Conservation (phyloP, 345 rosid species). For the Moringa oleifera region DNA sequence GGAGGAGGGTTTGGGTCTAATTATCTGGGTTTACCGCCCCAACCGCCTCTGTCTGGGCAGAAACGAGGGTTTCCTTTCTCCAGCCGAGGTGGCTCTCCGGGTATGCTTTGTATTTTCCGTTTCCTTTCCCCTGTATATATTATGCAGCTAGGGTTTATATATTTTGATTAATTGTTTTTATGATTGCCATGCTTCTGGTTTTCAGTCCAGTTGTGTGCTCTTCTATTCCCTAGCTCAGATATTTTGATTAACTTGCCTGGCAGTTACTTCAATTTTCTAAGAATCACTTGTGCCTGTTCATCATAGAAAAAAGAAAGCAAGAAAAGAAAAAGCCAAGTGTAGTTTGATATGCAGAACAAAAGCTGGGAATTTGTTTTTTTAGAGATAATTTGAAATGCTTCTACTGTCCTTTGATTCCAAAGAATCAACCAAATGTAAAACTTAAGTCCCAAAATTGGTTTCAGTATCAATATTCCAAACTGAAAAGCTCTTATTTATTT, state of each 20-base stretch:
- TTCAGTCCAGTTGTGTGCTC: neutral
- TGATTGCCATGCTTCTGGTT: neutral
- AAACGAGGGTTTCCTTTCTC: slow-evolving; percentile 48
- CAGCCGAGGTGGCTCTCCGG: slow-evolving; percentile 49
- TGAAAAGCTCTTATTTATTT: no score
- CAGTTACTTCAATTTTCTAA: neutral
- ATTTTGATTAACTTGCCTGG: neutral
- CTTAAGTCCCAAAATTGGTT: neutral
- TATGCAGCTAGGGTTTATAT: neutral
- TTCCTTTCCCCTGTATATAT: neutral
- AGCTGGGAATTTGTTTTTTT: neutral
- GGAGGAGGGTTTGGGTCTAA: slow-evolving; percentile 36
- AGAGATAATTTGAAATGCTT: neutral
- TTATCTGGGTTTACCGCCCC: slow-evolving; percentile 23
- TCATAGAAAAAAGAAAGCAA: no score
- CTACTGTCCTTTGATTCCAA: neutral
- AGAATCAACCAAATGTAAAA: neutral
- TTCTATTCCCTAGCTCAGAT: neutral
- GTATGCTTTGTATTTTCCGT: slow-evolving; percentile 15
- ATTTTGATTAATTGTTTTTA: neutral
- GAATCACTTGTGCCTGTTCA: no score
- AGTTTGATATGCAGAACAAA: neutral
- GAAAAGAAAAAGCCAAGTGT: no score
- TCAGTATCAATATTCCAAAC: no score
- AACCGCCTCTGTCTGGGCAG: slow-evolving; percentile 46